Percentiles rank a stretch among this genome's conserved stretches.
Conservation (phyloP, 305 asterid genomes). For the Fraxinus platypoda region DNA sequence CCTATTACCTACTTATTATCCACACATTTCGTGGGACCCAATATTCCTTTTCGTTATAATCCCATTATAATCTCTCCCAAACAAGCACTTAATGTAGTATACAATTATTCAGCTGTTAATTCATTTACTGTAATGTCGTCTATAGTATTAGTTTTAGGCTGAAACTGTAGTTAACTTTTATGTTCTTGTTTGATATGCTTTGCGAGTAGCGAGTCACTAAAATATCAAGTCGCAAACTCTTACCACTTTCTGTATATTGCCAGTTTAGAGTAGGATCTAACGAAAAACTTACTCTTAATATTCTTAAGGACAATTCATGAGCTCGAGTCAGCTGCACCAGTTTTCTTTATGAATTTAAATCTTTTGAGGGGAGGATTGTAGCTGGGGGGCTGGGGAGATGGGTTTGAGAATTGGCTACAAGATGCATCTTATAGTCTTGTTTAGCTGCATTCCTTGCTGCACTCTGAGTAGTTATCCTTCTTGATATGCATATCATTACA, state of each 20-base stretch:
- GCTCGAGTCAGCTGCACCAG: background rate
- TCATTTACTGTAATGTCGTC: background rate
- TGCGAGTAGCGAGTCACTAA: background rate
- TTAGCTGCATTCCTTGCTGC: background rate
- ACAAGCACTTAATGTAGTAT: background rate
- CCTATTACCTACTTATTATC: too few relatives aligned
- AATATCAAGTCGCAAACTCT: background rate
- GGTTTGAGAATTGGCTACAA: background rate
- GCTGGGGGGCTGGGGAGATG: background rate
- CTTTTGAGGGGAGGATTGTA: background rate
- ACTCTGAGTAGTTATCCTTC: background rate
- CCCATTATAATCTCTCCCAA: too few relatives aligned
- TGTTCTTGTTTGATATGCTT: constrained; percentile 6
- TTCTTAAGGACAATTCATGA: background rate
- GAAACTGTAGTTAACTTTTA: background rate
- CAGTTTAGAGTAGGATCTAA: background rate
- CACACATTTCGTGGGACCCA: too few relatives aligned
- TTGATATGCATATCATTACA: background rate
- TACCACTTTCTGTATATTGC: background rate
- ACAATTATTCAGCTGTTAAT: background rate
- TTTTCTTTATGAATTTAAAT: background rate
- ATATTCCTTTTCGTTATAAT: too few relatives aligned
- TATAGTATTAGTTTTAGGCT: background rate
- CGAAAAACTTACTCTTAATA: background rate
- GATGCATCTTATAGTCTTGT: background rate